A percentile compares a stretch with the other conserved stretches of the same genome.
phyloP scores from a whole-genome alignment of 345 rosid genomes.

The Euphorbia pulcherrima region DNA sequence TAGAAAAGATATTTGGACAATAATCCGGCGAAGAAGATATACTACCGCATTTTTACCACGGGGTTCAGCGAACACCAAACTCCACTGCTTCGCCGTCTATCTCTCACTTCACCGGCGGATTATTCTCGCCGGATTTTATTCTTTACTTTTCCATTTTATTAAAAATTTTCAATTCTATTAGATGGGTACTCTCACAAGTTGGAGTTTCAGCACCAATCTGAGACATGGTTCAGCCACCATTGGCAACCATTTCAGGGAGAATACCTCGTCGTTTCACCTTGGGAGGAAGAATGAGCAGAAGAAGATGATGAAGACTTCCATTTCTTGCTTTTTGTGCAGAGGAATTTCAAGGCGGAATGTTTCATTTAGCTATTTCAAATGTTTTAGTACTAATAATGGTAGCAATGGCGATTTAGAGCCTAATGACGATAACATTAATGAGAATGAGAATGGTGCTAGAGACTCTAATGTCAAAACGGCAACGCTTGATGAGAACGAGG shows the following conservation, averaged over 20 bases:
- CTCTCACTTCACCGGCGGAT: not conserved
- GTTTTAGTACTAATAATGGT: conserved; percentile 35
- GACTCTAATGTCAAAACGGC: conserved; percentile 44
- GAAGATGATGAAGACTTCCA: too few relatives aligned
- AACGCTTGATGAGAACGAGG: conserved; percentile 37
- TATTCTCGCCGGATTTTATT: not conserved
- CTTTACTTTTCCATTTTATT: too few relatives aligned
- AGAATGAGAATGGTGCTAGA: conserved; percentile 13
- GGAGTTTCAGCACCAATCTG: conserved; percentile 39
- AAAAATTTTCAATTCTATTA: not conserved
- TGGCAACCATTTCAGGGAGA: conserved; percentile 13
- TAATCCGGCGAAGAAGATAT: not conserved
- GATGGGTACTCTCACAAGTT: conserved; percentile 71
- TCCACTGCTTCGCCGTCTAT: not conserved
- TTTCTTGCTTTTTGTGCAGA: conserved; percentile 28
- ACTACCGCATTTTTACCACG: not conserved
- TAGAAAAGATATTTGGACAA: not conserved
- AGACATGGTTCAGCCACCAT: conserved; percentile 29
- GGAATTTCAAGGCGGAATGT: conserved; percentile 16
- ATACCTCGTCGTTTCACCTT: conserved; percentile 19
- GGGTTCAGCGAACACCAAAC: not conserved
- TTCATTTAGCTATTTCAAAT: conserved; percentile 26
- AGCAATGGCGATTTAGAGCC: conserved; percentile 3
- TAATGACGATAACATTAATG: conserved; percentile 7
- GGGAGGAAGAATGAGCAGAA: conserved; percentile 1